Evolutionary conservation across 2,329 filamentous ascomycete genomes (phyloP).

Genomic region (Colletotrichum paranaense): DNA sequence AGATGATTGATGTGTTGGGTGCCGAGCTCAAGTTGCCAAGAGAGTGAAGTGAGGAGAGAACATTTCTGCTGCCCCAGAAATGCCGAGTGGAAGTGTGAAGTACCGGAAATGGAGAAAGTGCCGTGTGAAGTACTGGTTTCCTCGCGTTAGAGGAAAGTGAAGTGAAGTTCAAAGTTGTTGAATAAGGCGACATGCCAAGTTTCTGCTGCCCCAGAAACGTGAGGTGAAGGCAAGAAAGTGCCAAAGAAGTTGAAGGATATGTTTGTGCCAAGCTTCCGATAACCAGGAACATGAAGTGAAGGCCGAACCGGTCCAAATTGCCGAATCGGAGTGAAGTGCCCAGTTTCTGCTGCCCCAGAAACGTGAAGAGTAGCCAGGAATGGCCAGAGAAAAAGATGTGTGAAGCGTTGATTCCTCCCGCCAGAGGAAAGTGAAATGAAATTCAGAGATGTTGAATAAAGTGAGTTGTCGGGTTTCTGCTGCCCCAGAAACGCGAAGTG

Average conservation of each 20-base stretch:
- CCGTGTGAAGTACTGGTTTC: background rate
- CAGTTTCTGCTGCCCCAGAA: background rate
- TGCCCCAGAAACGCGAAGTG: background rate
- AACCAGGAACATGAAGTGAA: background rate
- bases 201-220: background rate
- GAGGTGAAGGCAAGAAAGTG: background rate
- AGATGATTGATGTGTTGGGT: too few species aligned
- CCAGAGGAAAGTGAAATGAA: background rate
- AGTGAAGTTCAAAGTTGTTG: background rate
- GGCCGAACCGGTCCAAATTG: background rate
- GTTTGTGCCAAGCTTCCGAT: background rate
- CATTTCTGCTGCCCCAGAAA: background rate
- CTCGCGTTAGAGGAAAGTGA: background rate
- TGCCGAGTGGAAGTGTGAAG: background rate
- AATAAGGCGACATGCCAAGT: background rate
- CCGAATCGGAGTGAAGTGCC: background rate
- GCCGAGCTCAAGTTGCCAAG: background rate
- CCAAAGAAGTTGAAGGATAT: background rate
- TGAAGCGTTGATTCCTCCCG: background rate
- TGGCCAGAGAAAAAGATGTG: background rate
- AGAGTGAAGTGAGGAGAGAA: background rate
- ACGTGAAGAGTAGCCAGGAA: background rate
- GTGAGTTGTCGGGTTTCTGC: background rate
- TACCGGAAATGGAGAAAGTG: background rate
- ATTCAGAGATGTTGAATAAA: background rate